Conservation (phyloP, 257 asterid species). For the Vinca minor region DNA sequence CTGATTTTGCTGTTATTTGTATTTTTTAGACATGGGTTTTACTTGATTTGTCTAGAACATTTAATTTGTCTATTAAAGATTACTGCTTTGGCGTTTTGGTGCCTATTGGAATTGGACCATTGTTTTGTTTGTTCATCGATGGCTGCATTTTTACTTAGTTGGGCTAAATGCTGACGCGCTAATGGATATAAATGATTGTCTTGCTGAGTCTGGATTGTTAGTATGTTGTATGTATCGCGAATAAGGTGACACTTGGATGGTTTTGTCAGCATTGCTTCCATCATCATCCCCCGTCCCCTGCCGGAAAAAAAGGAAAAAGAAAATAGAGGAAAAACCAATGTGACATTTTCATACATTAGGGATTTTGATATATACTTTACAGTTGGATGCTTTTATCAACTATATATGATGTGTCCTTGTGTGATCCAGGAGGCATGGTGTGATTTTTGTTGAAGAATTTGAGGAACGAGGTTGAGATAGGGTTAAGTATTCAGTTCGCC, state of each 20-base stretch:
- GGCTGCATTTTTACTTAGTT: conserved; percentile 7
- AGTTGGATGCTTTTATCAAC: conserved; percentile 18
- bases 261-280: neutral
- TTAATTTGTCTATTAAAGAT: neutral
- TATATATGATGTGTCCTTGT: conserved; percentile 20
- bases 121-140: conserved; percentile 5
- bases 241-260: conserved; percentile 8
- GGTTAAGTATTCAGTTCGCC: conserved; percentile 6
- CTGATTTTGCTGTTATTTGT: conserved; percentile 1
- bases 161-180: neutral
- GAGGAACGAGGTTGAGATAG: conserved; percentile 12
- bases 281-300: too few relatives aligned
- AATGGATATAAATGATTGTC: neutral
- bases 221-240: conserved; percentile 1
- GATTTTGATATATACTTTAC: conserved; percentile 8
- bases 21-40: neutral
- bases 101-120: conserved; percentile 5
- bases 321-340: neutral
- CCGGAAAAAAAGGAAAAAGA: too few relatives aligned
- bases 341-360: neutral
- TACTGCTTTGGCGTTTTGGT: neutral
- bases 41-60: neutral
- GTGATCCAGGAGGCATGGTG: conserved; percentile 46
- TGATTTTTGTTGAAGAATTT: conserved; percentile 17
- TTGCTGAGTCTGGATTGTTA: neutral